Base-by-base conservation (phyloP, 768 basidiomycete genomes). In the Tricholoma flavovirens region DNA sequence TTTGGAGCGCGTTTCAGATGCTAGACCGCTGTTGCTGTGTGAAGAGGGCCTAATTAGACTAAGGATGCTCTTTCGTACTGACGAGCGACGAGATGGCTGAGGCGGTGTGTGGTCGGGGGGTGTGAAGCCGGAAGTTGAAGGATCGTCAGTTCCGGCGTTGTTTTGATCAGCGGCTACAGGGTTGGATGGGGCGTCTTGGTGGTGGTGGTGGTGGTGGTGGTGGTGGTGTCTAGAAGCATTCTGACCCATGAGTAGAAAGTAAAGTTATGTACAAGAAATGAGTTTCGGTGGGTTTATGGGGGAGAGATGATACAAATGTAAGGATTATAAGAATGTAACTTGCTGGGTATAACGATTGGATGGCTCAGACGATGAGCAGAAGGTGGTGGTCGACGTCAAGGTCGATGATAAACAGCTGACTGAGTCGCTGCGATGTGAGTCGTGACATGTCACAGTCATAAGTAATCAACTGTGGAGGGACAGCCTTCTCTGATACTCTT, bases 51-150 rank as follows among this genome's bases (percentile, higher is more conserved):
- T 68, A 6, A 64, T 70, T 36, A 61, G 63, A 59, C 56, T 73
- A 56, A 65, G 58, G 43, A 78, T 63, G 51, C 71, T 74, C 46
- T 61, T 73, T 4, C 75, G 70, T 3, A 75, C 63, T 5, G 69
- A 59, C 26, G 66, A 54, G 9, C 64, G 59, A 19, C 52, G 56
- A 49, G 56, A 32, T 32, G 51, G n/a, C 33, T 33, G 36, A 50
- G 50, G 48, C 17, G 30, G 46, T 50, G 33, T 55, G 26, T 55
- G 24, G 43, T 48, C 45, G 26, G 32, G 29, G 38, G 54, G 24
- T 15, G 33, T 19, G 33, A 32, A n/a, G 29, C 9, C 14, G 10
- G 43, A 10, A 22, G 2, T 51, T 6, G 45, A 33, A 36, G 49
- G 30, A 11, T 32, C 29, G 5, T 52, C 53, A 8, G 32, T 19